Conservation (phyloP, 805 yeast genomes). For the Tetrapisispora taiwanensis region DNA sequence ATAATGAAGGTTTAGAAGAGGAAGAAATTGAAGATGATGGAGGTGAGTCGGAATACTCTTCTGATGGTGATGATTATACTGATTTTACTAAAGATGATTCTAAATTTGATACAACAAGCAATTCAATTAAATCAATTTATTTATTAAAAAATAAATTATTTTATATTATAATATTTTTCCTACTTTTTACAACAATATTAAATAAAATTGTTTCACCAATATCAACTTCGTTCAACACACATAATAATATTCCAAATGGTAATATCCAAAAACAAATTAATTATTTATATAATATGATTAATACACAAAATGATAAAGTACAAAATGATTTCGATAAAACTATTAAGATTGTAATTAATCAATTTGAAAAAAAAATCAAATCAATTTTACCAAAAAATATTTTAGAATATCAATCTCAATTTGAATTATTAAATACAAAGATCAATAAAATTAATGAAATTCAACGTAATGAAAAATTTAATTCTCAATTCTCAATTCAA, state of each 20-base stretch:
- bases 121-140: not conserved
- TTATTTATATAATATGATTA: slow-evolving; percentile 21
- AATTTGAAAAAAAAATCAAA: slow-evolving; percentile 26
- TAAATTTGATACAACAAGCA: no score
- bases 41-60: no score
- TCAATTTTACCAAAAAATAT: slow-evolving; percentile 22
- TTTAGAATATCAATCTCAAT: slow-evolving; percentile 15
- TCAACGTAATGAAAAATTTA: not conserved
- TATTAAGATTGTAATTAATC: slow-evolving; percentile 20
- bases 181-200: not conserved
- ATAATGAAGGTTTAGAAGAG: slow-evolving; percentile 5
- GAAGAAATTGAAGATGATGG: slow-evolving; percentile 2
- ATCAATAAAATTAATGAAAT: slow-evolving; percentile 9
- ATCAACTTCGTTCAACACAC: slow-evolving; percentile 5
- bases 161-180: not conserved
- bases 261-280: slow-evolving; percentile 21
- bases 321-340: slow-evolving; percentile 23
- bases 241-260: slow-evolving; percentile 1
- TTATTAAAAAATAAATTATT: not conserved
- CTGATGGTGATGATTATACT: not conserved
- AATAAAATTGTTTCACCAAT: not conserved
- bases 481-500: slow-evolving; percentile 8
- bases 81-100: not conserved
- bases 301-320: slow-evolving; percentile 16
- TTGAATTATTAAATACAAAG: slow-evolving; percentile 14